Conservation (phyloP, 257 asterid genomes). For the Avicennia marina region DNA sequence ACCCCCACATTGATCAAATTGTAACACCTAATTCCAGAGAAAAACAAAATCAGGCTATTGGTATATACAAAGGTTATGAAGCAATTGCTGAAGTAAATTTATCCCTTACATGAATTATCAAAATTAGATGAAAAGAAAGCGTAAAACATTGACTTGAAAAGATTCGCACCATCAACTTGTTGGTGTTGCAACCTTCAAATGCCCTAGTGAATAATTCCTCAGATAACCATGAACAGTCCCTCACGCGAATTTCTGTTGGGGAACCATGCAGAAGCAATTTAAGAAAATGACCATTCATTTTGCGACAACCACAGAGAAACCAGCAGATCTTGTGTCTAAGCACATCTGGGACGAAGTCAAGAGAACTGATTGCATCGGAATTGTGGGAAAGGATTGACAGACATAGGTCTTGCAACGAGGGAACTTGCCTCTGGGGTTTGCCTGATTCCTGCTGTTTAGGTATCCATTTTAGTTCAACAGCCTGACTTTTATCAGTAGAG, state of each 20-base stretch:
- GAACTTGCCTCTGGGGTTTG: slow-evolving; percentile 36
- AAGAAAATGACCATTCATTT: slow-evolving; percentile 59
- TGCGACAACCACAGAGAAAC: slow-evolving; percentile 65
- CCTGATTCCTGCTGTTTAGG: slow-evolving; percentile 41
- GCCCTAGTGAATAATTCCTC: slow-evolving; percentile 57
- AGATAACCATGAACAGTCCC: slow-evolving; percentile 88
- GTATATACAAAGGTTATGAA: slow-evolving; percentile 7
- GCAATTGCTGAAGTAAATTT: neutral
- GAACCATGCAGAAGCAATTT: slow-evolving; percentile 57
- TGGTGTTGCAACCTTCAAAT: slow-evolving; percentile 50
- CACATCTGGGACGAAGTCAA: slow-evolving; percentile 74
- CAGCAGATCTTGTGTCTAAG: slow-evolving; percentile 68
- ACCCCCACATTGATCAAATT: slow-evolving; percentile 74
- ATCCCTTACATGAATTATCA: neutral
- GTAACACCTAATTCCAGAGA: slow-evolving; percentile 66
- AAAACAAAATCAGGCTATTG: slow-evolving; percentile 20
- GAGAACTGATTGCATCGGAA: slow-evolving; percentile 78
- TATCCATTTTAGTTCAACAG: slow-evolving; percentile 50
- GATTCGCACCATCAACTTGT: slow-evolving; percentile 54
- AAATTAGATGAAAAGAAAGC: neutral
- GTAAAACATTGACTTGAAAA: slow-evolving; percentile 7
- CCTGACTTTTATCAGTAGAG: slow-evolving; percentile 27
- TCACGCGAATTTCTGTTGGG: slow-evolving; percentile 75
- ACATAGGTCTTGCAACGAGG: slow-evolving; percentile 72
- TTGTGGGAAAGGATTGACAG: slow-evolving; percentile 56